Evolutionary conservation across 352 stramenopile species (phyloP).

Genomic region (Pythium aquatile): DNA sequence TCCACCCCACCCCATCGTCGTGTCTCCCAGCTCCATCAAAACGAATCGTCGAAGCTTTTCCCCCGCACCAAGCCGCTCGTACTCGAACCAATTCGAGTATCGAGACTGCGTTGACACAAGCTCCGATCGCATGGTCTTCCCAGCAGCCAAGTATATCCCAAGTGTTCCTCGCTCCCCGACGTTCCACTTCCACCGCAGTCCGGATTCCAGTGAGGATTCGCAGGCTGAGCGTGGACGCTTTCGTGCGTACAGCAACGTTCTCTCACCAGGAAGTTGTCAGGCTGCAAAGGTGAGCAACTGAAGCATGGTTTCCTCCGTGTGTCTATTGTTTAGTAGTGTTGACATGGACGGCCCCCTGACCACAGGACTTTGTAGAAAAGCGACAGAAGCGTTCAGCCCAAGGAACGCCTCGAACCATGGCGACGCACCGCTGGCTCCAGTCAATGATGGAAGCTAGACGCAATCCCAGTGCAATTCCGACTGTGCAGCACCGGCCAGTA

Average conservation of each 20-base stretch:
- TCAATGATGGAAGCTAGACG: constrained; percentile 31
- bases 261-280: constrained; percentile 51
- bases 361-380: constrained; percentile 66
- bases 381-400: constrained; percentile 45
- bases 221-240: constrained; percentile 10
- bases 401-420: constrained; percentile 56
- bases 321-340: neutral
- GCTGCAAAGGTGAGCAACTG: constrained; percentile 40
- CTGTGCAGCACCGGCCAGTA: neutral
- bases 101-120: neutral
- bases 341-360: neutral
- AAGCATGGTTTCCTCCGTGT: neutral
- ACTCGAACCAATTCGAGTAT: constrained; percentile 3
- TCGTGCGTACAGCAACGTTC: constrained; percentile 25
- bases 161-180: neutral
- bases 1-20: neutral
- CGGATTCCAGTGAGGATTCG: neutral
- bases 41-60: neutral
- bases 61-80: neutral
- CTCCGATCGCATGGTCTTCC: constrained; percentile 2
- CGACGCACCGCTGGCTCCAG: constrained; percentile 64
- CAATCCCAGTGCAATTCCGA: neutral
- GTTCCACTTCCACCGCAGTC: neutral
- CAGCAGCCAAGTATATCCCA: neutral
- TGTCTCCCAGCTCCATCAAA: neutral